phyloP scores from a whole-genome alignment of 2,329 filamentous ascomycete species.

The Calycina herbarum region DNA sequence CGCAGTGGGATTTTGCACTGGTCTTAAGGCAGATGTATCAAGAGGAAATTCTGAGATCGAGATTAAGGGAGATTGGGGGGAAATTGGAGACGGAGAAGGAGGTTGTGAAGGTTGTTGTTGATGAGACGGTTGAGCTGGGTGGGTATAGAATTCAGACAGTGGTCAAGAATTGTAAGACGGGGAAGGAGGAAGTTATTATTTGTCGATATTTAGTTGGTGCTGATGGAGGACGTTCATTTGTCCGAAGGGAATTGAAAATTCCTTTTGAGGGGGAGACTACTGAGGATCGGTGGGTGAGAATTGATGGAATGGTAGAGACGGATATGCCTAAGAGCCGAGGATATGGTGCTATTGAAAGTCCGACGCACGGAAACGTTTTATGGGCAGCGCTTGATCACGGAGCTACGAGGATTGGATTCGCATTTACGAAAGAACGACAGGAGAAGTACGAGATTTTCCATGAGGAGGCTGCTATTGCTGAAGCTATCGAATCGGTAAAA shows the following conservation, averaged over 20 bases:
- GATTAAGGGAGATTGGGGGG: slow-evolving; percentile 34
- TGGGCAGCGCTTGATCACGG: slow-evolving; percentile 56
- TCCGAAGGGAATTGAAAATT: slow-evolving; percentile 47
- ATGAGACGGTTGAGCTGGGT: slow-evolving; percentile 24
- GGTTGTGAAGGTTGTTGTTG: slow-evolving; percentile 23
- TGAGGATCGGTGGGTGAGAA: slow-evolving; percentile 54
- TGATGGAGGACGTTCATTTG: slow-evolving; percentile 52
- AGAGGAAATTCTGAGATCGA: slow-evolving; percentile 52
- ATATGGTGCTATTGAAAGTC: slow-evolving; percentile 51
- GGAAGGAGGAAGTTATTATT: slow-evolving; percentile 36
- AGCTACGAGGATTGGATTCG: slow-evolving; percentile 54
- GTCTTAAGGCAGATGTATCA: slow-evolving; percentile 56
- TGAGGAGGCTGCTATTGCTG: slow-evolving; percentile 54
- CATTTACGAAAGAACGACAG: slow-evolving; percentile 46
- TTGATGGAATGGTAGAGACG: slow-evolving; percentile 45
- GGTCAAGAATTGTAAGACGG: slow-evolving; percentile 26
- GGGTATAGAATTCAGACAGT: slow-evolving; percentile 27
- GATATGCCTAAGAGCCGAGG: slow-evolving; percentile 47
- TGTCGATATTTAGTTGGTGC: slow-evolving; percentile 52
- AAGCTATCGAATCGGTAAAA: slow-evolving; percentile 46
- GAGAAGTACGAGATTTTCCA: slow-evolving; percentile 41
- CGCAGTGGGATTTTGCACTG: slow-evolving; percentile 52
- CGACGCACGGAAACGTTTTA: slow-evolving; percentile 54
- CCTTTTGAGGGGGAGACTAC: slow-evolving; percentile 50
- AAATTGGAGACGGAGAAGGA: slow-evolving; percentile 25